A percentile compares a stretch with the other conserved stretches of the same genome.
These are phyloP conservation scores for Cercospora sp. DNA, from an alignment of 2,329 filamentous ascomycete species.

Conservation along the genomic window DNA sequence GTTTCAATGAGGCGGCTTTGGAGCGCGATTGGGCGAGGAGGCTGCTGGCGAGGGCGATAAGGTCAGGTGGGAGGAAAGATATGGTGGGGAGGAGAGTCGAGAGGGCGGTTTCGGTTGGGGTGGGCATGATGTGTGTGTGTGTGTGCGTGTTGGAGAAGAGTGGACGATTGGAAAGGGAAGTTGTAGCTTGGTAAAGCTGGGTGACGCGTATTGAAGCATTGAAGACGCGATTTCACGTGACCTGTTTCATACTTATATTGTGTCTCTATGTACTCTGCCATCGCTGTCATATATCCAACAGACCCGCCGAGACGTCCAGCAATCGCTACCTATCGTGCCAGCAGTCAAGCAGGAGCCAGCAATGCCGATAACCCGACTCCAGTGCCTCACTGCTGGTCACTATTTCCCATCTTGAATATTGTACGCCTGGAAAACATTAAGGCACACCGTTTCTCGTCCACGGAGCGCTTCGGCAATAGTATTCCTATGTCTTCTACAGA, in stretches of 20 bases:
- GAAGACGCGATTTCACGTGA: background rate
- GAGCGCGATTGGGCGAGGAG: constrained; percentile 78
- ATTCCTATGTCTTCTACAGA: background rate
- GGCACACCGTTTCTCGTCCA: background rate
- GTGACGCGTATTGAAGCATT: background rate
- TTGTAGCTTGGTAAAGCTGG: background rate
- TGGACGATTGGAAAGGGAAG: background rate
- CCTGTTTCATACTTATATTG: background rate
- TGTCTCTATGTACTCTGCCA: background rate
- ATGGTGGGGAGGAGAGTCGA: constrained; percentile 73
- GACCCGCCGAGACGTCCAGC: background rate
- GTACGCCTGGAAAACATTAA: background rate
- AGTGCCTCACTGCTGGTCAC: background rate
- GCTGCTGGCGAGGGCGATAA: constrained; percentile 69
- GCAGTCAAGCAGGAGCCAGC: background rate
- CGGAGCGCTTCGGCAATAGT: background rate
- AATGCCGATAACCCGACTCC: background rate
- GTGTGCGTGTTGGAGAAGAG: background rate
- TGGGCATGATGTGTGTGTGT: constrained; percentile 57
- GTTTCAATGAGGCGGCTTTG: constrained; percentile 73
- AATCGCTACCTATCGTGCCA: background rate
- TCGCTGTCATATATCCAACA: background rate
- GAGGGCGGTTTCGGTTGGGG: constrained; percentile 70
- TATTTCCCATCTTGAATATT: background rate
- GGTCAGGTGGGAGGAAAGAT: constrained; percentile 66